Evolutionary conservation across 176 grass and related monocot genomes (phyloP), one percentile per base, ranked within the genome.

Genomic region (Zizania latifolia): DNA sequence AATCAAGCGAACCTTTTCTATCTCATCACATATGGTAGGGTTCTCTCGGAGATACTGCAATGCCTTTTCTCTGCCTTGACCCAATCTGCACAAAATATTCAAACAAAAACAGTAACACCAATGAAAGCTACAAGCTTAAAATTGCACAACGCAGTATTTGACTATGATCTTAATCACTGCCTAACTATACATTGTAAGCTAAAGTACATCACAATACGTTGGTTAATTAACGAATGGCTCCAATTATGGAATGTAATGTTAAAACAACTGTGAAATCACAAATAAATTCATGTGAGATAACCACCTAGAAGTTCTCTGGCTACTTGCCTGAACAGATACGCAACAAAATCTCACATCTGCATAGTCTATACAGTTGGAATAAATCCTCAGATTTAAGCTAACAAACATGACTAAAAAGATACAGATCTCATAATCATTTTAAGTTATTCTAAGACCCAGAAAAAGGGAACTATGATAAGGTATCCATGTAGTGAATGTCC

Each of bases 31-130:
- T 45, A 92, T 53, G 41, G 61, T 43, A 58, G 89, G 91, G 55
- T 68, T 99, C 54, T 94, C 92, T 60, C 85, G 76, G 75, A 99
- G 78, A 90, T 90, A 94, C 57, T 99, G 95, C 19, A 92, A 66
- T 71, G 95, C 76, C 58, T 94, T 99, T 53, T 99, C 95, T 74
- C 86, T 99, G 33, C 92, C 92, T 84, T 99, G 95, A 41, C 92
- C 95, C 44, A 99, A 27, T 59, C 95, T 99, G 87, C 37, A 62
- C 15, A 59, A 48, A 71, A 36, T 22, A 30, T 57, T 55, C 24
- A 46, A 34, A 32, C 17, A 56, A 82, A 30, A 84, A n/a, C n/a
- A 40, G 64, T 5, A 73, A 27, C 2, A 51, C 23, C 78, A 12
- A 68, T 68, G 26, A 61, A 74, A 83, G 51, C 24, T 27, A 33